Base-by-base conservation (phyloP, 148 eudicot genomes). In the Talinum fruticosum region DNA sequence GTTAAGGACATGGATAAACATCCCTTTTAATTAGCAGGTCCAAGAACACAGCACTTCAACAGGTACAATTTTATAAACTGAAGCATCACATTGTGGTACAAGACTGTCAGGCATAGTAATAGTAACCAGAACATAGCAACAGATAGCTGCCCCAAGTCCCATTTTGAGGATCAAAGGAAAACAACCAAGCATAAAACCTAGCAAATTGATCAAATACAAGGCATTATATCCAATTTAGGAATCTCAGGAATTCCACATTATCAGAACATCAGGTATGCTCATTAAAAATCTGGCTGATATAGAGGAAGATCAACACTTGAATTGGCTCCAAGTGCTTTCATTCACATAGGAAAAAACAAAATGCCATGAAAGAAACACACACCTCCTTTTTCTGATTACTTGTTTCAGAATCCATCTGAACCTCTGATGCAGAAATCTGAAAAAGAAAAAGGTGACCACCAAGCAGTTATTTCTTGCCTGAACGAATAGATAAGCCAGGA, bases 311-410 rank as follows among this genome's bases (percentile, higher is more conserved):
- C 45, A 74, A 44, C 28, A 69, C 28, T 75, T 57, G 16, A 29
- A 38, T 29, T 1, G 30, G n/a, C 21, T 53, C 18, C 34, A 32
- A 41, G 47, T 23, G 65, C 36, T 29, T 26, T 35, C 73, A 34
- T 47, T 72, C 24, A 47, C 30, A 71, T 62, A 23, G 66, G 30
- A 47, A 64, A 1, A 69, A 62, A 41, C 54, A 79, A 65, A n/a
- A 35, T 19, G 35, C 66, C 30, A 51, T n/a, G 53, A 71, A 75
- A 75, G 30, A 80, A 76, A 62, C 53, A 29, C 64, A 77, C 75
- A 94, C 98, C 95, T 89, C 98, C 76, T 73, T 78, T 37, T 83
- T 86, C 82, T 78, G 89, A 80, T 79, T 87, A 74, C 44, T 83
- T 4, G 57, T 75, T 71, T 76, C 82, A 77, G 74, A 75, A 57